Percentiles rank a stretch among this genome's conserved stretches.
These are phyloP conservation scores for Pyrenochaeta sp. DNA, from an alignment of 2,329 filamentous ascomycete genomes.

Conservation along the genomic window DNA sequence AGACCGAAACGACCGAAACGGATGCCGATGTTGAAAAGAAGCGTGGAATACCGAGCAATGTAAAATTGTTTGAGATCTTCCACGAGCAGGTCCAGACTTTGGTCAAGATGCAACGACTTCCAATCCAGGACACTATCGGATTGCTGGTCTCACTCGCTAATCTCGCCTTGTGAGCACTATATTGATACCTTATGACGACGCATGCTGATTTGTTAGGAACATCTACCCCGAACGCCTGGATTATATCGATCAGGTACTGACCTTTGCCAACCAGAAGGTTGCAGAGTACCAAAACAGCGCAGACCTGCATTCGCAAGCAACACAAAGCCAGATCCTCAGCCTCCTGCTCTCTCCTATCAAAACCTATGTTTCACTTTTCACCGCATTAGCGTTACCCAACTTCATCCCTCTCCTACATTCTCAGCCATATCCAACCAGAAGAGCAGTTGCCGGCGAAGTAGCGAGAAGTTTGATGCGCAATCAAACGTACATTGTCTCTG, in stretches of 20 bases:
- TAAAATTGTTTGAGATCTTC: slow-evolving; percentile 96
- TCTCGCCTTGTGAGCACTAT: slow-evolving; percentile 78
- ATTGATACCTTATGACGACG: too few relatives aligned
- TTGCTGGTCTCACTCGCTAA: slow-evolving; percentile 93
- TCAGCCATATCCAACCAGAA: slow-evolving; percentile 89
- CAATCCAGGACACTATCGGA: slow-evolving; percentile 94
- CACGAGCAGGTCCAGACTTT: slow-evolving; percentile 94
- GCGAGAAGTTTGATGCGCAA: slow-evolving; percentile 83
- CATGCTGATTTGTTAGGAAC: slow-evolving; percentile 62
- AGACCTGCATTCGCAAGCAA: slow-evolving; percentile 87
- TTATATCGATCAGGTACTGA: slow-evolving; percentile 92
- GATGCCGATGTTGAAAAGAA: slow-evolving; percentile 56
- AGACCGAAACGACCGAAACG: slow-evolving; percentile 47
- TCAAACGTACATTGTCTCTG: slow-evolving; percentile 78
- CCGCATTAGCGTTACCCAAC: slow-evolving; percentile 89
- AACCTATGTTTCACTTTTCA: slow-evolving; percentile 92
- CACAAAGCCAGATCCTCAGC: slow-evolving; percentile 87
- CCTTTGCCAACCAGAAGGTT: slow-evolving; percentile 87
- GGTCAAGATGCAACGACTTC: slow-evolving; percentile 87
- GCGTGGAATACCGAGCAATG: slow-evolving; percentile 72
- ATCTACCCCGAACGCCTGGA: slow-evolving; percentile 93
- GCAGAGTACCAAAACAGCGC: slow-evolving; percentile 90
- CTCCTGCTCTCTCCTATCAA: slow-evolving; percentile 90
- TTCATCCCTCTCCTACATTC: slow-evolving; percentile 90
- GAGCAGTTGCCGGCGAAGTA: slow-evolving; percentile 90